phyloP scores from a whole-genome alignment of 805 yeast species.

The Hanseniaspora valbyensis region DNA sequence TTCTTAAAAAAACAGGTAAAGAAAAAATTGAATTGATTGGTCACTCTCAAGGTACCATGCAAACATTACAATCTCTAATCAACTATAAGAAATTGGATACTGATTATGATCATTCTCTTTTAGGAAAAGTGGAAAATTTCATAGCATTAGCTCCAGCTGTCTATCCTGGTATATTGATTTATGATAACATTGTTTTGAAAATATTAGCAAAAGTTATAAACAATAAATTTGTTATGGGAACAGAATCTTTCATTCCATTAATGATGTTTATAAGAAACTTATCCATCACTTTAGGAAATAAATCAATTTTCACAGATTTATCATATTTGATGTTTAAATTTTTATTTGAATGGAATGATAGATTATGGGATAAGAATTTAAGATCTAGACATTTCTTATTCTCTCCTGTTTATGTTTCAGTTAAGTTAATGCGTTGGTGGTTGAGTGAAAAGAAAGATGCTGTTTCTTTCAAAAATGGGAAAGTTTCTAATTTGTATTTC shows the following conservation, averaged over 20 bases:
- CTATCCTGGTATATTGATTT: constrained; percentile 68
- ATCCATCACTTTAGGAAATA: constrained; percentile 33
- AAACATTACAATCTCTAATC: constrained; percentile 59
- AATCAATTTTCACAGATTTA: constrained; percentile 43
- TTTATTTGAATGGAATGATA: constrained; percentile 78
- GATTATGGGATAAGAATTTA: constrained; percentile 56
- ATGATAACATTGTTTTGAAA: constrained; percentile 48
- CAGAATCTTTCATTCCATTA: constrained; percentile 64
- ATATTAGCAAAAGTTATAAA: constrained; percentile 47
- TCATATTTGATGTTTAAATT: constrained; percentile 79
- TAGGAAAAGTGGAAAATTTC: constrained; percentile 51
- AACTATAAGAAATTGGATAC: constrained; percentile 27
- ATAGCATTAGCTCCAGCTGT: constrained; percentile 84
- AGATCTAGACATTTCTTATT: constrained; percentile 70
- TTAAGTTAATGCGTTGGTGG: constrained; percentile 91
- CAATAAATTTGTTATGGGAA: constrained; percentile 53
- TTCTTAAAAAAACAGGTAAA: constrained; percentile 33
- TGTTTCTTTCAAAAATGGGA: constrained; percentile 34
- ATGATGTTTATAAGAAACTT: constrained; percentile 50
- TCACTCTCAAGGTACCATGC: constrained; percentile 93
- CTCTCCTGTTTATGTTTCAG: constrained; percentile 73
- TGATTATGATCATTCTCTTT: constrained; percentile 28
- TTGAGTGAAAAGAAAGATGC: constrained; percentile 35
- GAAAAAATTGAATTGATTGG: constrained; percentile 53
- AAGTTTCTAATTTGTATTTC: constrained; percentile 34